Conservation (phyloP, 2,329 filamentous ascomycete genomes). For the Penicillium frequentans region DNA sequence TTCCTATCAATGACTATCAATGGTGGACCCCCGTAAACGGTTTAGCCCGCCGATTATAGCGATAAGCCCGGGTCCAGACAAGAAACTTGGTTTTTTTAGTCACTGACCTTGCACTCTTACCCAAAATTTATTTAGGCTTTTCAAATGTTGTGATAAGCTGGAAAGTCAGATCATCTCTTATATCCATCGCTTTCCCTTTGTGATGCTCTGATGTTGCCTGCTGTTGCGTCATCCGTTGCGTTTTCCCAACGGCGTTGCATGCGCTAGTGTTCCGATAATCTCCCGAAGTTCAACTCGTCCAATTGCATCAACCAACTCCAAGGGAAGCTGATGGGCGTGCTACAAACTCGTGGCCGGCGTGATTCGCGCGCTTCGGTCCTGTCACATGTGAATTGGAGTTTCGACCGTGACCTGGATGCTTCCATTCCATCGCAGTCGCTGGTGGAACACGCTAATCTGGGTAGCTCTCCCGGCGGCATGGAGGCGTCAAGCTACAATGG, state of each 20-base stretch:
- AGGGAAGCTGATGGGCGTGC: conserved; percentile 26
- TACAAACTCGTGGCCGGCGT: conserved; percentile 30
- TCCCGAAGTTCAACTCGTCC: conserved; percentile 6
- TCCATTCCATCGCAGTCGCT: conserved; percentile 20
- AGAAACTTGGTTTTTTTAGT: background rate
- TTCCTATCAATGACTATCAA: background rate
- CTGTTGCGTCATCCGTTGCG: conserved; percentile 18
- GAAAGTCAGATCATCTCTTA: background rate
- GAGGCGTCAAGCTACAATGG: conserved; percentile 32
- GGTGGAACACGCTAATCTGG: conserved; percentile 30
- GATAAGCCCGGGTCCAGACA: background rate
- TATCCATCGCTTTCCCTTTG: background rate
- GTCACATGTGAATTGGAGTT: conserved; percentile 23
- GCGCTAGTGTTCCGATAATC: conserved; percentile 19
- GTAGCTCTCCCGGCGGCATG: conserved; percentile 27
- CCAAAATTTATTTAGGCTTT: background rate
- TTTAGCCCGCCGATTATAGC: background rate
- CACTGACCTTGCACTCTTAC: background rate
- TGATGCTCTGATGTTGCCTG: background rate
- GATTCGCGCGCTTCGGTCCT: conserved; percentile 29
- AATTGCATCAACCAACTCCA: background rate
- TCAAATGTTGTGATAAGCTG: background rate
- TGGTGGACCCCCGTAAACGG: background rate
- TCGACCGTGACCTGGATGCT: conserved; percentile 21
- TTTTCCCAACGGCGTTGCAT: conserved; percentile 19